Base-by-base conservation (phyloP, 2,329 filamentous ascomycete genomes). In the Fusarium mangiferae region DNA sequence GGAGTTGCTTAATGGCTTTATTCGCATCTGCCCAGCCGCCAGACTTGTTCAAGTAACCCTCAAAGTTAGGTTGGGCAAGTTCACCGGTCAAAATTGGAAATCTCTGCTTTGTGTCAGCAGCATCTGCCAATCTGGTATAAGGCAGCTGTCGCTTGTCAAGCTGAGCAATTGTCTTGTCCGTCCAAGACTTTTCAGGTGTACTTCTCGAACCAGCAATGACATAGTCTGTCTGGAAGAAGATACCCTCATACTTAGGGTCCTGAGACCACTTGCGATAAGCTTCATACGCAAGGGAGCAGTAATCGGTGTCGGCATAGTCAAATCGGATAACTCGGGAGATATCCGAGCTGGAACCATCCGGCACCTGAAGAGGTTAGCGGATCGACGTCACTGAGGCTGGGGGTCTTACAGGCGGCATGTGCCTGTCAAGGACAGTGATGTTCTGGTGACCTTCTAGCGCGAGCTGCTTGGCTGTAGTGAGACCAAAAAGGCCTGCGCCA, bases 221-320 rank as follows among this genome's bases (percentile, higher is more conserved):
- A 30, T 71, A 73, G 11, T 51, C 30, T 9, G 62, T 30, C 7
- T 56, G 66, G 18, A 51, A 66, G n/a, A 75, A 70, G 9, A 67
- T 69, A 7, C 65, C 70, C 24, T 65, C 58, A 24, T 75, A 75
- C 28, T 72, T 75, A 18, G 56, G 64, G 1, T 54, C 24, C 28
- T 42, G 51, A 1, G 57, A 60, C 74, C 73, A 75, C 13, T 55
- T 59, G 22, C 35, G 38, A 48, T 75, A 75, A 4, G 73, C 74
- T 17, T 75, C 70, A 15, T 67, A 62, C 11, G 88, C 90, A 28
- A 93, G 86, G 33, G 82, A 81, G 11, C 89, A 85, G 79, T 93
- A 94, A 20, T 87, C 84, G 2, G 86, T 81, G 70, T 90, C 87
- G 22, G 89, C 89, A 73, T 94, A 94, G 82, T 94, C 92, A 57